Conservation (phyloP, 768 basidiomycete species). For the Hysterangium stoloniferum region DNA sequence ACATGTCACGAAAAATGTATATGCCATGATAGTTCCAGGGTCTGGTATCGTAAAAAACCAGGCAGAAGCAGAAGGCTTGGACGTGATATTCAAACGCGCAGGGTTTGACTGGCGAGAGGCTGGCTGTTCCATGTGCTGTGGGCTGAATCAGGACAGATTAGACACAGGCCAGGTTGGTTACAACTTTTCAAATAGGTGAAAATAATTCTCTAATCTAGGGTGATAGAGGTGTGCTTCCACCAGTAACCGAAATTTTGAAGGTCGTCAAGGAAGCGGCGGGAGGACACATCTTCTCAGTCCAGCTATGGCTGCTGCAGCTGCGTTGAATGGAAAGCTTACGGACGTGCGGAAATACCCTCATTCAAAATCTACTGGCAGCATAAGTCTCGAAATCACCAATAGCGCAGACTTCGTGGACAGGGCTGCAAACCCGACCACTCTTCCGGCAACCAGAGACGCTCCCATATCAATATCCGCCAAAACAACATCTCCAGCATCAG, state of each 20-base stretch:
- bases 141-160: slow-evolving; percentile 91
- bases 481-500: slow-evolving; percentile 36
- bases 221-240: slow-evolving; percentile 79
- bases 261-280: slow-evolving; percentile 80
- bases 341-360: slow-evolving; percentile 73
- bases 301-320: slow-evolving; percentile 89
- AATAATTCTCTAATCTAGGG: background rate
- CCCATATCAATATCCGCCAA: slow-evolving; percentile 22
- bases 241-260: slow-evolving; percentile 90
- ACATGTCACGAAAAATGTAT: slow-evolving; percentile 62
- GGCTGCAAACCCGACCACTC: slow-evolving; percentile 45
- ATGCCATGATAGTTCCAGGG: slow-evolving; percentile 89
- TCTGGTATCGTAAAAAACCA: slow-evolving; percentile 87
- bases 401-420: slow-evolving; percentile 73
- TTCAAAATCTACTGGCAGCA: slow-evolving; percentile 37
- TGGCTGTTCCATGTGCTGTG: slow-evolving; percentile 92
- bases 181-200: background rate
- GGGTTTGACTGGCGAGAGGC: slow-evolving; percentile 95
- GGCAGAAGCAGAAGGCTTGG: slow-evolving; percentile 89
- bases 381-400: slow-evolving; percentile 58
- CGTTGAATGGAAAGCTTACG: slow-evolving; percentile 74
- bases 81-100: slow-evolving; percentile 78
- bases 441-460: slow-evolving; percentile 28
- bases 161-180: slow-evolving; percentile 44
- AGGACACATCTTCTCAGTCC: slow-evolving; percentile 84